Conservation (phyloP, 768 basidiomycete species). For the Boletus fagicola region DNA sequence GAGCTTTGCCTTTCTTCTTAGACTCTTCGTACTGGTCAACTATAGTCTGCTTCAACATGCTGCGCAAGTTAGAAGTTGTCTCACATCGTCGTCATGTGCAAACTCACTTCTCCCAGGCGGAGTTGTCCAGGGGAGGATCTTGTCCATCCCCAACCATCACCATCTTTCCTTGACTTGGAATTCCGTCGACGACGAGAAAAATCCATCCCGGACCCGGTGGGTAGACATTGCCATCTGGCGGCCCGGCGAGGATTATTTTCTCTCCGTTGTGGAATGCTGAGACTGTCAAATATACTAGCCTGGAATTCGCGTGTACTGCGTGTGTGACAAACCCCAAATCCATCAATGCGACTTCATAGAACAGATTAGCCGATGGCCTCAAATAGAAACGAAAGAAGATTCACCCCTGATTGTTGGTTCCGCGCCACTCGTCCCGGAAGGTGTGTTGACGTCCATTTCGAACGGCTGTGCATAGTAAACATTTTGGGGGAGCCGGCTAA, state of each 20-base stretch:
- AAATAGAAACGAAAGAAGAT: conserved; percentile 2
- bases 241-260: conserved; percentile 58
- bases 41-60: conserved; percentile 47
- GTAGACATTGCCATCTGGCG: conserved; percentile 62
- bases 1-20: conserved; percentile 30
- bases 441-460: conserved; percentile 44
- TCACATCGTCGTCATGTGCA: background rate
- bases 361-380: conserved; percentile 7
- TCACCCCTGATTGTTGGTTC: conserved; percentile 52
- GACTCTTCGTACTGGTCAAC: conserved; percentile 50
- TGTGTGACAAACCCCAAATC: conserved; percentile 84
- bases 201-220: conserved; percentile 83
- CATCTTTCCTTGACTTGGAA: conserved; percentile 61
- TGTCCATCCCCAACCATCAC: conserved; percentile 69
- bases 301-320: conserved; percentile 70
- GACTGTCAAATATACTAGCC: conserved; percentile 64
- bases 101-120: conserved; percentile 58
- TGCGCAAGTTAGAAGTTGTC: conserved; percentile 23
- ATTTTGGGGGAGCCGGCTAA: conserved; percentile 34
- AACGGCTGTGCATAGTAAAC: conserved; percentile 48
- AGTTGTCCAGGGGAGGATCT: conserved; percentile 55
- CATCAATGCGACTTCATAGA: conserved; percentile 62
- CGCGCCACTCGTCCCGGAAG: conserved; percentile 33
- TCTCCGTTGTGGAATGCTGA: conserved; percentile 41
- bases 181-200: conserved; percentile 60